Base-by-base conservation (phyloP, 441 rosid genomes). In the Pelargonium australe region DNA sequence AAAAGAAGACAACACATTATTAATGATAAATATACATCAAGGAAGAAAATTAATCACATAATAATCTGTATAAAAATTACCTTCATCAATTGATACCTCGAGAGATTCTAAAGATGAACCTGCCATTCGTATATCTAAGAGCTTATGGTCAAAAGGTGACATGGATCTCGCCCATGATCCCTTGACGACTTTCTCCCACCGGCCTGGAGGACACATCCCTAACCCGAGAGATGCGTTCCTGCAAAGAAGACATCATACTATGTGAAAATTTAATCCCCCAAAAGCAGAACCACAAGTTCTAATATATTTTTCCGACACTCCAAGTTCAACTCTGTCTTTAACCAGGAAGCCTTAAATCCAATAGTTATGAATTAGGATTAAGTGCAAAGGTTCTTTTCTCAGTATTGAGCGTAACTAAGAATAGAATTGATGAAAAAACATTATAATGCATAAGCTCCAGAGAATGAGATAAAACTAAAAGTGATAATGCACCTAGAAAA, bases 101-200 rank as follows among this genome's bases (percentile, higher is more conserved):
- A 85, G 34, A 61, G 73, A 75, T 75, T 76, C 82, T 1, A 64
- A 75, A 23, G 83, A 77, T 69, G 87, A 79, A 78, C 84, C 75
- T 61, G 73, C 62, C 55, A 79, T 64, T 78, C 98, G 77, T 58
- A 94, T 31, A 70, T 91, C 97, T 71, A 94, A 72, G 64, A 89
- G 73, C 82, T 87, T 94, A 73, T 81, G 86, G 78, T 86, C 95
- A 69, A 87, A 94, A 62, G 98, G 95, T 6, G 98, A 94, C 96
- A 91, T 89, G n/a, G 87, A 72, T 67, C 79, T 89, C 72, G 68
- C 79, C 97, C 97, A 91, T 60, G 79, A 76, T 79, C 89, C 90
- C 80, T 89, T 91, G 9, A 81, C 79, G 17, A 80, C 83, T 76
- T 91, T 89, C 81, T 86, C 89, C 98, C 98, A 94, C 73, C 79